These are phyloP conservation scores for Holtermanniella nyarrowii DNA, from an alignment of 768 basidiomycete species.

Conservation along the genomic window DNA sequence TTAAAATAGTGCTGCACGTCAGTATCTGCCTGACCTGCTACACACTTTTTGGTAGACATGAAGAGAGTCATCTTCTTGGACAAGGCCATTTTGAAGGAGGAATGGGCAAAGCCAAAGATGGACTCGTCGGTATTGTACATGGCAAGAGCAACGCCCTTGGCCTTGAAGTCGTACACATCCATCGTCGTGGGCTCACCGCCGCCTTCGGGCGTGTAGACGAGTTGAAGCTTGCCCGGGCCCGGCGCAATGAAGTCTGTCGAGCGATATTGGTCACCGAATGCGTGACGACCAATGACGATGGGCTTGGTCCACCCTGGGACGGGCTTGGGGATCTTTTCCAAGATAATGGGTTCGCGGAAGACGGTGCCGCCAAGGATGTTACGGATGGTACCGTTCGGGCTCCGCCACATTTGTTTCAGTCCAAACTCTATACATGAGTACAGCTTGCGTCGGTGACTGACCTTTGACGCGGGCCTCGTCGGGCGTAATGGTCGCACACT, in stretches of 20 bases:
- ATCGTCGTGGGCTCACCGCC: constrained; percentile 58
- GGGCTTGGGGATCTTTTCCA: constrained; percentile 78
- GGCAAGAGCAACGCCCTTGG: constrained; percentile 80
- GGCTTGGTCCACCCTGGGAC: constrained; percentile 96
- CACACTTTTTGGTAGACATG: constrained; percentile 93
- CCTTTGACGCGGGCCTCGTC: constrained; percentile 82
- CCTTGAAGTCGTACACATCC: constrained; percentile 89
- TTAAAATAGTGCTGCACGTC: constrained; percentile 39
- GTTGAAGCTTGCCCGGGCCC: constrained; percentile 84
- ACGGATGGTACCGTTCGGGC: constrained; percentile 95
- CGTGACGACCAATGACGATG: constrained; percentile 92
- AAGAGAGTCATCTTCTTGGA: constrained; percentile 54
- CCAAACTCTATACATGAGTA: constrained; percentile 59
- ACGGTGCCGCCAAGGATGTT: constrained; percentile 98
- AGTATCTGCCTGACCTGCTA: constrained; percentile 7
- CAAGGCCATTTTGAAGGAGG: constrained; percentile 93
- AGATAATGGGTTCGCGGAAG: constrained; percentile 95
- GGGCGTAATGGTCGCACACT: constrained; percentile 98
- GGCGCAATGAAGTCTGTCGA: constrained; percentile 87
- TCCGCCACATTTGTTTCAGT: constrained; percentile 97
- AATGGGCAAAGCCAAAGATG: constrained; percentile 89
- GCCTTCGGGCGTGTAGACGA: constrained; percentile 74
- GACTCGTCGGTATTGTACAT: constrained; percentile 99
- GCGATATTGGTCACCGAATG: constrained; percentile 95
- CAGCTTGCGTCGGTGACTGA: neutral